Conservation (phyloP, 139 green algal species). For the Tetradesmus obliquus region DNA sequence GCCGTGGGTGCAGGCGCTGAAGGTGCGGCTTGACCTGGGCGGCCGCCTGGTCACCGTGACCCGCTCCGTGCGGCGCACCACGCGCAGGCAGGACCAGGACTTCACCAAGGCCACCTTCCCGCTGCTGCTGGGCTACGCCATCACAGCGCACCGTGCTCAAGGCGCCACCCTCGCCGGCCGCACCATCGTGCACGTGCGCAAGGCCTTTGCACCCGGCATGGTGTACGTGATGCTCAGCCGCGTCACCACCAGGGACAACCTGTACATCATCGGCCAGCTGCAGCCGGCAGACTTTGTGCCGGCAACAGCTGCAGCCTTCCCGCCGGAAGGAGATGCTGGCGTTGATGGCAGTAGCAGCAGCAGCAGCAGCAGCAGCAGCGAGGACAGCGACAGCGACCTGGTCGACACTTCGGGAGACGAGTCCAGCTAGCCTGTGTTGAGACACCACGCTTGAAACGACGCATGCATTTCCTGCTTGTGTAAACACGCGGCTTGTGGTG, state of each 20-base stretch:
- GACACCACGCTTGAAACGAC: no score
- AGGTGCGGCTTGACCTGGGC: neutral
- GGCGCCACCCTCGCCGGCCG: neutral
- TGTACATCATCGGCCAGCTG: neutral
- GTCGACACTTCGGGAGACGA: no score
- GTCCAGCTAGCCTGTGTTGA: no score
- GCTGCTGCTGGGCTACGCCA: conserved; percentile 12
- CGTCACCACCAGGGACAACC: neutral
- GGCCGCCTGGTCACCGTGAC: neutral
- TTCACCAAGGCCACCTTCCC: conserved; percentile 9
- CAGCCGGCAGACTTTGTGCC: neutral
- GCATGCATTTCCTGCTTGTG: no score
- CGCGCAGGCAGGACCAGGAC: neutral
- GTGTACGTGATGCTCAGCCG: conserved; percentile 29
- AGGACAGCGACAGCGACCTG: no score
- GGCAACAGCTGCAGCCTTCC: neutral
- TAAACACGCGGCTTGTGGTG: no score
- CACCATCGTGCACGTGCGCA: neutral
- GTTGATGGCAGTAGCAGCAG: no score
- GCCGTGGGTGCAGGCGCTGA: neutral
- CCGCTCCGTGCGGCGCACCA: neutral
- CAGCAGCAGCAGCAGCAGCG: no score
- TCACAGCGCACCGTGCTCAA: conserved; percentile 19
- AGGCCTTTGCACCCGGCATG: conserved; percentile 1
- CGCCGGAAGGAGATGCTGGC: no score